Base-by-base conservation (phyloP, 257 asterid species). In the Cruciata laevipes region DNA sequence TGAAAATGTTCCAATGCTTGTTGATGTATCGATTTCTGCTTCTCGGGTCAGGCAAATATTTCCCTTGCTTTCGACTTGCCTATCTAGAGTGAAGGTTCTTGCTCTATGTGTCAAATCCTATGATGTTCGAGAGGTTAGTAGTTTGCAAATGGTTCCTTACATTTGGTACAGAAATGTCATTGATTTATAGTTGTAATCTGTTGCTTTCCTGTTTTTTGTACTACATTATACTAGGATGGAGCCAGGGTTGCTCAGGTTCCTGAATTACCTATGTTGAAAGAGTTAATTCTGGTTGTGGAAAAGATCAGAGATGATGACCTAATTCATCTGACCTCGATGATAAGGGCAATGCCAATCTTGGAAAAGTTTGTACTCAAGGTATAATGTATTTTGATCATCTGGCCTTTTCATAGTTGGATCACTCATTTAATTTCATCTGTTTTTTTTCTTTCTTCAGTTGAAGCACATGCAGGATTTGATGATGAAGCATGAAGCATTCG, bases 1-100 rank as follows among this genome's bases (percentile, higher is more conserved):
- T 59, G n/a, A 59, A 59, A 59, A 59, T 59, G 38, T 24, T 14
- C 63, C 38, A 5, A 27, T 59, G 63, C 63, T 59, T 25, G 63
- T 59, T 37, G 63, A 59, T 24, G 3, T 59, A 6, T 59, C 4
- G n/a, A 18, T 59, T 59, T 7, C 38, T 27, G 63, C 20, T 3
- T 27, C 1, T 5, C 17, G 32, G 2, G 63, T 59, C 4, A 7
- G 63, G 38, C 7, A 24, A 25, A 59, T 25, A 4, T 2, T 17
- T 59, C 38, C 63, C 0, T 11, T 3, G 35, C 21, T 59, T 59
- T 25, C 63, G 1, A 11, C 7, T 32, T 11, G 38, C 37, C 63
- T 58, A 18, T 58, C 37, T 7, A 59, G 20, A 27, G n/a, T 59
- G 21, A 32, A 27, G 38, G 63, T 59, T 59, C 63, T 59, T 8